phyloP scores from a whole-genome alignment of 2,329 filamentous ascomycete species.

The Malbranchea cinnamomea region DNA sequence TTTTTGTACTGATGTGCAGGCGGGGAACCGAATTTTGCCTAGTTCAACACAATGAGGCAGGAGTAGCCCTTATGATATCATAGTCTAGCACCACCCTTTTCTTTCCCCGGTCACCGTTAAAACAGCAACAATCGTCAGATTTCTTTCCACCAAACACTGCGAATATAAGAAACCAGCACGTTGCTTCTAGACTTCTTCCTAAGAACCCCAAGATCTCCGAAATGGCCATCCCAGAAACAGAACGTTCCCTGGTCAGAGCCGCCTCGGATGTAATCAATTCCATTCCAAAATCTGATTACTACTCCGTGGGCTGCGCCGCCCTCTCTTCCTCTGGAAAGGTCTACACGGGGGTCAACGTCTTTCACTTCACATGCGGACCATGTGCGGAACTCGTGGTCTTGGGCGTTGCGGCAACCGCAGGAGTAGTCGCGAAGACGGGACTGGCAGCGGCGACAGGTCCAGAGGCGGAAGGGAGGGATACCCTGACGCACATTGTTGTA shows the following conservation, averaged over 20 bases:
- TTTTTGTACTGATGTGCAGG: too few relatives aligned
- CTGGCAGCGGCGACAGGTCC: conserved; percentile 6
- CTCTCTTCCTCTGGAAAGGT: conserved; percentile 11
- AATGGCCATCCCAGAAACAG: conserved; percentile 8
- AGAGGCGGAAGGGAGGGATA: conserved; percentile 8
- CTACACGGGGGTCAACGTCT: conserved; percentile 16
- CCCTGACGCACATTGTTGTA: conserved; percentile 16
- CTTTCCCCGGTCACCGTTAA: too few relatives aligned
- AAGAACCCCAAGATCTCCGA: too few relatives aligned
- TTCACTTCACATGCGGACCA: conserved; percentile 17
- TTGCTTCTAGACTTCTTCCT: too few relatives aligned
- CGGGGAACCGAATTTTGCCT: too few relatives aligned
- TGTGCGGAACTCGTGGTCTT: conserved; percentile 18
- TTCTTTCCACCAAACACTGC: too few relatives aligned
- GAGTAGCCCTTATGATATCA: too few relatives aligned
- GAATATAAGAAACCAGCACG: too few relatives aligned
- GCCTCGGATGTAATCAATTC: conserved; percentile 12
- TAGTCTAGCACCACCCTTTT: too few relatives aligned
- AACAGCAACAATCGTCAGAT: too few relatives aligned
- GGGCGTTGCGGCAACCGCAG: conserved; percentile 14
- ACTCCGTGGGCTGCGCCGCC: conserved; percentile 14
- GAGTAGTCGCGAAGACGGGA: conserved; percentile 5
- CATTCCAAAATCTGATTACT: conserved; percentile 12
- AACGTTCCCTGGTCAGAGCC: conserved; percentile 10
- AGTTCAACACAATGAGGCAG: too few relatives aligned